phyloP scores from a whole-genome alignment of 108 stramenopile genomes.

The Pelagomonas calceolata region DNA sequence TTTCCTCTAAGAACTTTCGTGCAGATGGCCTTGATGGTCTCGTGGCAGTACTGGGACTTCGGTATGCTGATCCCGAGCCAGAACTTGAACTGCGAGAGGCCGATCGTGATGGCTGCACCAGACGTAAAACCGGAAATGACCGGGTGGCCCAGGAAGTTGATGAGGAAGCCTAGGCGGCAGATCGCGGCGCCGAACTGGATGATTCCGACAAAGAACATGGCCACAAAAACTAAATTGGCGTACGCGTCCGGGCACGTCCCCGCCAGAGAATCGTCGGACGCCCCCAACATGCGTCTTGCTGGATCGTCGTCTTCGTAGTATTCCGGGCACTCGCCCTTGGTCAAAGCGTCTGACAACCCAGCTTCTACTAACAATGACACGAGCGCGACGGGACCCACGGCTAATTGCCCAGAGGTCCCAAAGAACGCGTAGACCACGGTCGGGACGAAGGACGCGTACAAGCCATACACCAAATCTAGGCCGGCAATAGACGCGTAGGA shows the following conservation, averaged over 20 bases:
- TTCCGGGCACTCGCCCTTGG: constrained; percentile 8
- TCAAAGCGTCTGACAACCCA: constrained; percentile 25
- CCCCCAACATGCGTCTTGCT: too few species aligned
- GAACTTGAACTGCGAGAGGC: constrained; percentile 65
- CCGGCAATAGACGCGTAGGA: constrained; percentile 73
- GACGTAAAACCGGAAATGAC: constrained; percentile 74
- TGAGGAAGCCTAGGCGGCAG: constrained; percentile 55
- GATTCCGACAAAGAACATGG: constrained; percentile 3
- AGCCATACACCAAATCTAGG: constrained; percentile 66
- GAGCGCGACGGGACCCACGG: constrained; percentile 70
- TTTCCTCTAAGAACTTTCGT: constrained; percentile 24
- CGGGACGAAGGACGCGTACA: constrained; percentile 67
- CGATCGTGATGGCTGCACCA: constrained; percentile 70
- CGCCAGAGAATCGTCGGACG: background rate
- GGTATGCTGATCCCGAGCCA: constrained; percentile 54
- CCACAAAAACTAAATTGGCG: constrained; percentile 23
- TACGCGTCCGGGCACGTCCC: background rate
- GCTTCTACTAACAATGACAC: constrained; percentile 43
- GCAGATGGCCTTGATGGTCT: constrained; percentile 34
- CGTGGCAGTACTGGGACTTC: constrained; percentile 22
- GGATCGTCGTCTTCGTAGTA: background rate
- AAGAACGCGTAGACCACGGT: constrained; percentile 60
- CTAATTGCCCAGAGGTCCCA: constrained; percentile 62
- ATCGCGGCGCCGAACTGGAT: constrained; percentile 10
- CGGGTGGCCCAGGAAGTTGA: constrained; percentile 65